Conservation (phyloP, 2,329 filamentous ascomycete species). For the Diaporthe vaccinii region DNA sequence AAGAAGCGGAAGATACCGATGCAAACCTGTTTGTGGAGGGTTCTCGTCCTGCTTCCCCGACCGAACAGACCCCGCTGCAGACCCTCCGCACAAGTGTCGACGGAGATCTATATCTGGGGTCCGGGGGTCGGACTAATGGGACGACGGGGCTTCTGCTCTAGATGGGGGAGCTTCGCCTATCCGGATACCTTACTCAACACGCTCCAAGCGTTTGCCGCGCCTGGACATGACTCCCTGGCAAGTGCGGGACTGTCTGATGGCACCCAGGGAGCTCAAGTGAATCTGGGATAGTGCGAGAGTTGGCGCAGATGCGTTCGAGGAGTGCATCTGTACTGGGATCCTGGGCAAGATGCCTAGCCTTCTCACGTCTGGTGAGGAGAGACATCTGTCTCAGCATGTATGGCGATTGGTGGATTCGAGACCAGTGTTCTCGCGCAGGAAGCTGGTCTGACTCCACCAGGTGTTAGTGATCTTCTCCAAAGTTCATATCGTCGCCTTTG, state of each 20-base stretch:
- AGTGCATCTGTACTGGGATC: neutral
- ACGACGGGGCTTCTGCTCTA: neutral
- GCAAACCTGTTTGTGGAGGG: neutral
- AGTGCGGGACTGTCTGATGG: constrained; percentile 7
- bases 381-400: neutral
- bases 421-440: neutral
- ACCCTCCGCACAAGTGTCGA: neutral
- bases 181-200: neutral
- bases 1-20: neutral
- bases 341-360: too few relatives aligned
- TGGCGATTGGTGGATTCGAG: too few relatives aligned
- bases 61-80: neutral
- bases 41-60: neutral
- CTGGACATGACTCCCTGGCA: neutral
- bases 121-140: neutral
- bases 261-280: neutral
- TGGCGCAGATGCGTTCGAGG: neutral
- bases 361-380: neutral
- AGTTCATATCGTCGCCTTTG: neutral
- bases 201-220: too few relatives aligned
- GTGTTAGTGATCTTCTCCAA: neutral
- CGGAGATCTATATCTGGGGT: constrained; percentile 4
- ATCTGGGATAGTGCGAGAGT: neutral
- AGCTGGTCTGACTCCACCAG: neutral
- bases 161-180: neutral